Base-by-base conservation (phyloP, 2,329 filamentous ascomycete species). In the Trichoderma harzianum region DNA sequence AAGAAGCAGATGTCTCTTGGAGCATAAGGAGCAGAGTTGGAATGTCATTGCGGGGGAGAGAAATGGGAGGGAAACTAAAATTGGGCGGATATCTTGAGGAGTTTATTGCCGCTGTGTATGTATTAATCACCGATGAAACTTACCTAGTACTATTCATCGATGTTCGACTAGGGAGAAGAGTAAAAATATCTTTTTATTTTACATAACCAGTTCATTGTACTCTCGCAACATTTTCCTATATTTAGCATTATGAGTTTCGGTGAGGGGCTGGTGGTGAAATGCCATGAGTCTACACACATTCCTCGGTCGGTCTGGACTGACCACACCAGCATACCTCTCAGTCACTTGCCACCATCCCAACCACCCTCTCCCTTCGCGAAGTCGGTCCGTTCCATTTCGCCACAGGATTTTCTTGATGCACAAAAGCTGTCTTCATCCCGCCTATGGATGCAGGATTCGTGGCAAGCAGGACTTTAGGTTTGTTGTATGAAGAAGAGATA, bases 1-100 rank as follows among this genome's bases (percentile, higher is more conserved):
- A 98, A 98, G 93, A 98, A 98, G 92, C 89, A 91, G 85, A 92
- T 98, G 93, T 90, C 95, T 71, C 84, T 89, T 47, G 79, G 80
- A 3, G 18, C 69, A 28, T 71, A 69, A 51, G 28, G 61, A 60
- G 36, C 21, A 7, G 34, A 30, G 12, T 55, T 43, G 21, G n/a
- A 26, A 32, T 53, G 47, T 51, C n/a, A 24, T 53, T 43, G 11
- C 7, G 28, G 30, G 16, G 36, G 53, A 10, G 7, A 5, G n/a
- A 26, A 12, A 30, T 47, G 18, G 26, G 21, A 36, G 30, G 32
- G n/a, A 62, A 62, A 39, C 21, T 14, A 43, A 58, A 58, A 60
- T 32, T 58, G 39, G 66, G 51, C 43, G 60, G 60, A 21, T 34
- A 70, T 47, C 12, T 39, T 63, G 53, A 69, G 64, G 66, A 34